phyloP scores from a whole-genome alignment of 2,329 filamentous ascomycete species.

The Pyricularia pennisetigena region DNA sequence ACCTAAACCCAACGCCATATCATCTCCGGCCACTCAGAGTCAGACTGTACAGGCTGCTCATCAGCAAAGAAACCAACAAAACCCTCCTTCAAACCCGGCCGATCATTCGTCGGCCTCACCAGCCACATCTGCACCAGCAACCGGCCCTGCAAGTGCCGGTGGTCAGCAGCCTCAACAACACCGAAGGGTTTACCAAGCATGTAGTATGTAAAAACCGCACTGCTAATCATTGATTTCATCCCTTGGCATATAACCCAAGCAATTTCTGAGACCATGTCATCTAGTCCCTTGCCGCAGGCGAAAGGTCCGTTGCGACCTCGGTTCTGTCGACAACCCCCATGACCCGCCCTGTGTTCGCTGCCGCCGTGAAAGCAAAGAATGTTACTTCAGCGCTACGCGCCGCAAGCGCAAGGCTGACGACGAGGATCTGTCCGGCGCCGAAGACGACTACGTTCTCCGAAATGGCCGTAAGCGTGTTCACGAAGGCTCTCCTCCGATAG shows the following conservation, averaged over 20 bases:
- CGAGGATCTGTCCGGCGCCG: conserved; percentile 28
- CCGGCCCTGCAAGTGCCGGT: conserved; percentile 23
- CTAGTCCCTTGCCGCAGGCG: conserved; percentile 45
- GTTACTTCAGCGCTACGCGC: conserved; percentile 90
- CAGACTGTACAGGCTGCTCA: background rate
- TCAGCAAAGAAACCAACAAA: background rate
- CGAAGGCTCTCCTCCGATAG: conserved; percentile 28
- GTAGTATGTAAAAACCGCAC: conserved; percentile 20
- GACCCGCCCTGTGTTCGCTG: conserved; percentile 92
- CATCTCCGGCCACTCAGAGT: background rate
- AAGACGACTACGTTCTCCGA: conserved; percentile 59
- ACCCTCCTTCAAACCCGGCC: background rate
- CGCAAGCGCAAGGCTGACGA: conserved; percentile 77
- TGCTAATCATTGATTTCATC: background rate
- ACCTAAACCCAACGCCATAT: background rate
- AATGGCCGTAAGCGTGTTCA: conserved; percentile 63
- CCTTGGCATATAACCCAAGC: background rate
- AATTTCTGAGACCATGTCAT: background rate
- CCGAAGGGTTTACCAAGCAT: conserved; percentile 55
- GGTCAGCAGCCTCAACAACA: conserved; percentile 15
- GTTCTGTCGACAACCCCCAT: conserved; percentile 83
- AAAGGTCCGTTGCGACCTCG: conserved; percentile 53
- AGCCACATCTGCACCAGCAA: conserved; percentile 6
- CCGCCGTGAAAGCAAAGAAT: conserved; percentile 89
- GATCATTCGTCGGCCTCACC: conserved; percentile 7